phyloP scores from a whole-genome alignment of 306 rosid species.

The Glycyrrhiza uralensis region DNA sequence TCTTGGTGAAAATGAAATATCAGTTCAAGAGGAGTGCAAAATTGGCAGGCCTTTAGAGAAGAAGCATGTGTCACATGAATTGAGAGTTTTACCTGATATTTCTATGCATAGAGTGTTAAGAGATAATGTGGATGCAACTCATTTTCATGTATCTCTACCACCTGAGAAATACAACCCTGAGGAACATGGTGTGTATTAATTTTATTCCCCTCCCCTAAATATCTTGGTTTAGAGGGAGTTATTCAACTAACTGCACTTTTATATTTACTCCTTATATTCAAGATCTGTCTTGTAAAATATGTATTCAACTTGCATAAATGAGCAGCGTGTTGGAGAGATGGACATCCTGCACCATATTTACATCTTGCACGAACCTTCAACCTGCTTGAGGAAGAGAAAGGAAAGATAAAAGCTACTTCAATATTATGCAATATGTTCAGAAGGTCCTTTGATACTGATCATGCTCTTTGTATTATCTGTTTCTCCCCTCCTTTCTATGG shows the following conservation, averaged over 20 bases:
- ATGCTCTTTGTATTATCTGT: neutral
- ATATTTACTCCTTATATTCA: constrained; percentile 13
- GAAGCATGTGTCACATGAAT: constrained; percentile 30
- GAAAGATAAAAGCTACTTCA: constrained; percentile 84
- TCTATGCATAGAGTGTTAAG: constrained; percentile 36
- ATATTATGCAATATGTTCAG: constrained; percentile 93
- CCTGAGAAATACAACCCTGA: constrained; percentile 69
- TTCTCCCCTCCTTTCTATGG: neutral
- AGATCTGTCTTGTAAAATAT: constrained; percentile 26
- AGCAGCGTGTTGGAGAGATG: constrained; percentile 82
- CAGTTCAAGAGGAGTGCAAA: constrained; percentile 34
- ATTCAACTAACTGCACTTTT: constrained; percentile 21
- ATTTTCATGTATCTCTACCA: constrained; percentile 59
- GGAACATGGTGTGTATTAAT: constrained; percentile 65
- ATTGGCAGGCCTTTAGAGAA: constrained; percentile 30
- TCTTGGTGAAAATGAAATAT: constrained; percentile 33
- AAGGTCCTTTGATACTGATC: constrained; percentile 52
- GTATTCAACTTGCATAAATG: constrained; percentile 26
- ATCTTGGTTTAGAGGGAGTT: constrained; percentile 17
- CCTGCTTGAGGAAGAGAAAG: constrained; percentile 76
- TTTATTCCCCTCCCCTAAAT: neutral
- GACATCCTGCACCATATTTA: constrained; percentile 83
- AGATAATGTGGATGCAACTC: constrained; percentile 45
- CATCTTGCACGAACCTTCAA: constrained; percentile 86
- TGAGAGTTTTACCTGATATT: constrained; percentile 28